Evolutionary conservation across 805 yeast genomes (phyloP).

Genomic region (Komagataella kurtzmanii): DNA sequence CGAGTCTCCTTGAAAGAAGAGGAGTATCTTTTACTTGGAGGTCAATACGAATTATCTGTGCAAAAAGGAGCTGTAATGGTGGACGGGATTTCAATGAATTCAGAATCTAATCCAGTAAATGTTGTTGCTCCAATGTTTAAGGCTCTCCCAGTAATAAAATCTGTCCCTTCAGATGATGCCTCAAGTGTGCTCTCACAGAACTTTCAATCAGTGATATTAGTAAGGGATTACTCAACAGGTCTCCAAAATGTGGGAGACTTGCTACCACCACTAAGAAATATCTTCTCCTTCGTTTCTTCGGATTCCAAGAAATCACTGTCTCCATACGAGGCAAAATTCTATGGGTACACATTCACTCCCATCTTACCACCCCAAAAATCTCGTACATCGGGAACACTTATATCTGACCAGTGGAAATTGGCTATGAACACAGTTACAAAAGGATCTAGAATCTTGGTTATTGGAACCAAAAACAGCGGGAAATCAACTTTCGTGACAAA

Average conservation of each 20-base stretch:
- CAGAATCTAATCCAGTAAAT: conserved; percentile 13
- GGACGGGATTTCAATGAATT: conserved; percentile 24
- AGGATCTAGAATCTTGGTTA: conserved; percentile 21
- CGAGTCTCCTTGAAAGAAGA: conserved; percentile 27
- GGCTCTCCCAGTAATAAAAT: conserved; percentile 28
- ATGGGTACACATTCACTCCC: conserved; percentile 25
- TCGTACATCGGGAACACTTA: conserved; percentile 11
- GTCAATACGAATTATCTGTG: conserved; percentile 29
- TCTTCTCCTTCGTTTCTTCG: conserved; percentile 16
- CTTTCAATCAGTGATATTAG: conserved; percentile 27
- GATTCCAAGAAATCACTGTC: conserved; percentile 6
- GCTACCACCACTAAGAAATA: conserved; percentile 30
- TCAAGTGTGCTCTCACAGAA: conserved; percentile 23
- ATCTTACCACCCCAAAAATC: conserved; percentile 15
- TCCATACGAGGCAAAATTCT: conserved; percentile 2
- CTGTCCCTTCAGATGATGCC: conserved; percentile 24
- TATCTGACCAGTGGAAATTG: conserved; percentile 15
- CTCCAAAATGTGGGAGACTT: conserved; percentile 27
- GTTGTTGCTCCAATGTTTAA: conserved; percentile 20
- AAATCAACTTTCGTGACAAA: conserved; percentile 59
- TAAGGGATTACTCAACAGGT: conserved; percentile 26
- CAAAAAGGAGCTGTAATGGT: conserved; percentile 33
- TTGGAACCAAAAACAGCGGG: conserved; percentile 70
- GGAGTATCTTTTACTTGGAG: conserved; percentile 30
- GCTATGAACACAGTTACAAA: conserved; percentile 1